Conservation (phyloP, 352 stramenopile genomes). For the Phytophthora pinifolia region DNA sequence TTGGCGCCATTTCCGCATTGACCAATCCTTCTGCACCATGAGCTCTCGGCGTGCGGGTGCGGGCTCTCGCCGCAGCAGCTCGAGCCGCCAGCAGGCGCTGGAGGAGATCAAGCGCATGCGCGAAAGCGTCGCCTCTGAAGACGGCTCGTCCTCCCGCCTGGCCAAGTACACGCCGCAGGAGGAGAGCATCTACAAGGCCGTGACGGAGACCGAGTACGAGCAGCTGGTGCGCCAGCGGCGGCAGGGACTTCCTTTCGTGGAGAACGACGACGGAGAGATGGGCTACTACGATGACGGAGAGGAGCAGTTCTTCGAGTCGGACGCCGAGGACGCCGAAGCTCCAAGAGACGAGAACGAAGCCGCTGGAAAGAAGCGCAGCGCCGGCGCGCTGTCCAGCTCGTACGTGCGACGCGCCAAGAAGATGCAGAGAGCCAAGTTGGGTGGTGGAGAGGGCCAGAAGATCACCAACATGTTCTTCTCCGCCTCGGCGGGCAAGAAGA, state of each 20-base stretch:
- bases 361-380: conserved; percentile 67
- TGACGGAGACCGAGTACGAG: conserved; percentile 86
- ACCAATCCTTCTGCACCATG: conserved; percentile 30
- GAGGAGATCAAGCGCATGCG: conserved; percentile 81
- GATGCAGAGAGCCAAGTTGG: conserved; percentile 82
- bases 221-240: conserved; percentile 81
- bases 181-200: conserved; percentile 81
- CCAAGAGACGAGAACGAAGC: conserved; percentile 44
- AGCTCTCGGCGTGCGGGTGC: conserved; percentile 51
- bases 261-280: conserved; percentile 85
- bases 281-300: conserved; percentile 90
- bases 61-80: conserved; percentile 36
- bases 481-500: conserved; percentile 42
- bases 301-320: conserved; percentile 89
- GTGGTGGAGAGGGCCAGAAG: conserved; percentile 73
- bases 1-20: conserved; percentile 29
- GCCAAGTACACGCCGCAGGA: conserved; percentile 77
- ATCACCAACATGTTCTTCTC: conserved; percentile 92
- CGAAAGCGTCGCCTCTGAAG: conserved; percentile 28
- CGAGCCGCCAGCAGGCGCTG: conserved; percentile 52
- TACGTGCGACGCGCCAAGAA: conserved; percentile 82
- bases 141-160: conserved; percentile 42
- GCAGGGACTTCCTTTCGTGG: conserved; percentile 77
- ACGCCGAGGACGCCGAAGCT: conserved; percentile 46
- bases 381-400: conserved; percentile 72